A percentile compares a stretch with the other conserved stretches of the same genome.
phyloP scores from a whole-genome alignment of 164 flowering plant species.

The Tinospora cordifolia region DNA sequence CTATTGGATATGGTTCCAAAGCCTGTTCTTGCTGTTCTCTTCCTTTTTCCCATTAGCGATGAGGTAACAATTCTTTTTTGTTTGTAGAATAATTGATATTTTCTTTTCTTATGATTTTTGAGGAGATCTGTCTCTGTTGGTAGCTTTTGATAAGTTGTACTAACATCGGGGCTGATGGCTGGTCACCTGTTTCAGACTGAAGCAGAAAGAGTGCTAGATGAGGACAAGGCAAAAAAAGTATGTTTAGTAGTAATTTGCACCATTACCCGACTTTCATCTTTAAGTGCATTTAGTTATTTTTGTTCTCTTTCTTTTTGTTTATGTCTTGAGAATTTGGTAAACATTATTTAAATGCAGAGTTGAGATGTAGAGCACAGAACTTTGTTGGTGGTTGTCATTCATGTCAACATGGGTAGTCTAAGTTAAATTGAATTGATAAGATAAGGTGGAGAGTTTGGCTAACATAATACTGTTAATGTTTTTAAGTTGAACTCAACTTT shows the following conservation, averaged over 20 bases:
- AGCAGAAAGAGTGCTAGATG: slow-evolving; percentile 49
- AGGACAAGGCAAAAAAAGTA: slow-evolving; percentile 45
- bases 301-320: background rate
- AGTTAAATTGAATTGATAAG: too few species aligned
- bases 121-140: background rate
- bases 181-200: slow-evolving; percentile 47
- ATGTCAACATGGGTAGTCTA: too few species aligned
- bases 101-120: background rate
- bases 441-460: too few species aligned
- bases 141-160: background rate
- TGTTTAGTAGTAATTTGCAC: slow-evolving; percentile 2
- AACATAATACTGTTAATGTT: background rate
- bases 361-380: too few species aligned
- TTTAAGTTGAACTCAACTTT: background rate
- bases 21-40: slow-evolving; percentile 84
- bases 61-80: slow-evolving; percentile 30
- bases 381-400: too few species aligned
- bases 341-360: too few species aligned
- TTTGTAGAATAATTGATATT: background rate
- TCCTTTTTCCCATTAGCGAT: slow-evolving; percentile 66
- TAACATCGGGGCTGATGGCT: background rate
- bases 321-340: too few species aligned
- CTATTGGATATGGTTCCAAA: slow-evolving; percentile 90
- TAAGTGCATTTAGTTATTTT: background rate
- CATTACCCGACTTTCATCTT: too few species aligned